phyloP scores from a whole-genome alignment of 805 yeast genomes.

The Saccharomyces paradoxus region DNA sequence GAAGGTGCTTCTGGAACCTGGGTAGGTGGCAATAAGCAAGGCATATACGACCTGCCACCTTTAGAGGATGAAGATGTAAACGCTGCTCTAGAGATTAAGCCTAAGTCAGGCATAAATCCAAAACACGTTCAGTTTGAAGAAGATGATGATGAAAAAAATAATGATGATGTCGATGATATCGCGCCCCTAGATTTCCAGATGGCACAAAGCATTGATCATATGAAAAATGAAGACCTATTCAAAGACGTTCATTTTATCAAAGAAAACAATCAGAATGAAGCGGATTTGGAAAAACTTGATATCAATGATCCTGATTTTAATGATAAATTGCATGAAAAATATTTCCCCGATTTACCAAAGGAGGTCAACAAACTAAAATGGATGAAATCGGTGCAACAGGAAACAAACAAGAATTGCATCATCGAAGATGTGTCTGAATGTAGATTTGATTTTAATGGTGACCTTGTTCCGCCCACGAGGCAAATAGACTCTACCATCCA shows the following conservation, averaged over 20 bases:
- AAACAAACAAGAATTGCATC: constrained; percentile 17
- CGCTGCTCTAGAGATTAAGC: constrained; percentile 19
- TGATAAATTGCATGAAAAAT: constrained; percentile 71
- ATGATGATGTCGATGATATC: constrained; percentile 43
- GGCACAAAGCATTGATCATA: constrained; percentile 38
- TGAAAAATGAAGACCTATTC: constrained; percentile 36
- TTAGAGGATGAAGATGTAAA: constrained; percentile 25
- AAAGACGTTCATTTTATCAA: constrained; percentile 58
- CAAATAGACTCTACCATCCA: constrained; percentile 42
- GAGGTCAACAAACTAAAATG: constrained; percentile 79
- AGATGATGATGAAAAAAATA: constrained; percentile 40
- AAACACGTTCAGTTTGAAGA: constrained; percentile 8
- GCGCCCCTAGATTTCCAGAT: constrained; percentile 44
- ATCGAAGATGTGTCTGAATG: constrained; percentile 53
- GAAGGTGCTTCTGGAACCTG: constrained; percentile 33
- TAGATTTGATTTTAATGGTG: constrained; percentile 83
- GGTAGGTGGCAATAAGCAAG: constrained; percentile 27
- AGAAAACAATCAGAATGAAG: constrained; percentile 13
- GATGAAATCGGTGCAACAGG: constrained; percentile 59
- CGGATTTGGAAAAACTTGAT: constrained; percentile 35
- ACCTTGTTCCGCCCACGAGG: constrained; percentile 54
- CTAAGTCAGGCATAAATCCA: constrained; percentile 4
- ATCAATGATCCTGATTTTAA: constrained; percentile 71
- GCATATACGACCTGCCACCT: constrained; percentile 15
- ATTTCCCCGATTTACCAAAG: constrained; percentile 81